These are phyloP conservation scores for Tylopilus plumbeoviolaceoides DNA, from an alignment of 768 basidiomycete species.

Conservation along the genomic window DNA sequence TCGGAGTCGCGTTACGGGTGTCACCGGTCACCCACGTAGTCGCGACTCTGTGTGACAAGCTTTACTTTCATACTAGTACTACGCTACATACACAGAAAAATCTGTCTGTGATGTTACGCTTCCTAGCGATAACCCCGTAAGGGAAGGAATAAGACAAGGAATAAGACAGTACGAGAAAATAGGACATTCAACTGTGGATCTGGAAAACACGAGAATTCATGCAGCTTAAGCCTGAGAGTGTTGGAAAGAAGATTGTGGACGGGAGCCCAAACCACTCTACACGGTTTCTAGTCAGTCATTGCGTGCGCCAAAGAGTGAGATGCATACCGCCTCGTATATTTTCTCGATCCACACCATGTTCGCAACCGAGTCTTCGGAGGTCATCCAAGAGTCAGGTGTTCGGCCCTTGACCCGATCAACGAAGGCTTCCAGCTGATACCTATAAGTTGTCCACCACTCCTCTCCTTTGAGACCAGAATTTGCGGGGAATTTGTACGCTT, in stretches of 20 bases:
- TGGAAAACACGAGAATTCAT: neutral
- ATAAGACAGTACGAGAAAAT: too few relatives aligned
- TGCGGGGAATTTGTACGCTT: slow-evolving; percentile 38
- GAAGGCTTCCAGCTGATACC: slow-evolving; percentile 61
- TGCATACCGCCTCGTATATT: slow-evolving; percentile 48
- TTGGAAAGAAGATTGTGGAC: slow-evolving; percentile 31
- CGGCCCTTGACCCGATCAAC: slow-evolving; percentile 55
- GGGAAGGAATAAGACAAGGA: neutral
- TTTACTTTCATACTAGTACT: too few relatives aligned
- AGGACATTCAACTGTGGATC: neutral
- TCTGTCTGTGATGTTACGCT: neutral
- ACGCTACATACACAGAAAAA: neutral
- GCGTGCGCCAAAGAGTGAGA: neutral
- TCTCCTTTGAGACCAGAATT: slow-evolving; percentile 40
- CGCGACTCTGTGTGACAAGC: too few relatives aligned
- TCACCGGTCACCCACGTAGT: too few relatives aligned
- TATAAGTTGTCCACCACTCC: slow-evolving; percentile 53
- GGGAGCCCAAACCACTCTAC: slow-evolving; percentile 33
- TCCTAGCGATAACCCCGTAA: neutral
- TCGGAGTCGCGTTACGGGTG: too few relatives aligned
- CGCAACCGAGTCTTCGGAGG: slow-evolving; percentile 47
- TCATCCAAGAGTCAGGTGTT: slow-evolving; percentile 51
- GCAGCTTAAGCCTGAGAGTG: slow-evolving; percentile 5
- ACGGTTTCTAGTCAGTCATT: neutral
- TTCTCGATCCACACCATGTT: slow-evolving; percentile 58